phyloP scores from a whole-genome alignment of 306 rosid species.

The Pyrus pyrifolia region DNA sequence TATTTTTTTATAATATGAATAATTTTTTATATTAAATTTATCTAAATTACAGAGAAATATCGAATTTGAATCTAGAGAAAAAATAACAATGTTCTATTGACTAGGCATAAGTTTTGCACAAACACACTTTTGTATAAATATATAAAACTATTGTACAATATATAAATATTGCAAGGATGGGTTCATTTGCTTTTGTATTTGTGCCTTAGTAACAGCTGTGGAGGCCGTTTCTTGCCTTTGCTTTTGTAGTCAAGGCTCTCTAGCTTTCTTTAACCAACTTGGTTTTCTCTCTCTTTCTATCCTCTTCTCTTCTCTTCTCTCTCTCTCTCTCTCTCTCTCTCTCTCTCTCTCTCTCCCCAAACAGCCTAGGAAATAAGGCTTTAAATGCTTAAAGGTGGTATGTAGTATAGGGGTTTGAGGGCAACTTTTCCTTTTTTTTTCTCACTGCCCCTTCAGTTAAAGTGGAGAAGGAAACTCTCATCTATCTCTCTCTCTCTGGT shows the following conservation, averaged over 20 bases:
- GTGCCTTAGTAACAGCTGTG: constrained; percentile 46
- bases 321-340: constrained; percentile 22
- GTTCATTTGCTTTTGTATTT: constrained; percentile 4
- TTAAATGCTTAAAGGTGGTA: constrained; percentile 42
- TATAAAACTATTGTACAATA: background rate
- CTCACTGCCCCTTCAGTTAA: constrained; percentile 58
- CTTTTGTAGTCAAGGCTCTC: constrained; percentile 81
- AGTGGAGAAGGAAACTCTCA: constrained; percentile 34
- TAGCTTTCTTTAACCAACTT: constrained; percentile 27
- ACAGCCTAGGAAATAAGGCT: constrained; percentile 32
- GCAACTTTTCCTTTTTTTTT: constrained; percentile 44
- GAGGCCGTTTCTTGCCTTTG: constrained; percentile 65
- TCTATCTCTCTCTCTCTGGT: constrained; percentile 31
- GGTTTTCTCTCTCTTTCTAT: constrained; percentile 24
- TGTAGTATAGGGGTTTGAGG: constrained; percentile 28
- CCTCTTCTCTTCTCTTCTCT: constrained; percentile 13
- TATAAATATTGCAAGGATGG: constrained; percentile 9
- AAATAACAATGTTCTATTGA: too few species aligned
- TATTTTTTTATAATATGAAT: too few species aligned
- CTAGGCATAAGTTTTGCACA: too few species aligned
- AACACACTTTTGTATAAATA: too few species aligned
- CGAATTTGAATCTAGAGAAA: too few species aligned
- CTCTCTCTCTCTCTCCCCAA: constrained; percentile 30
- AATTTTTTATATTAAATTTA: too few species aligned
- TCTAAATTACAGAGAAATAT: too few species aligned